These are phyloP conservation scores for Dryadomyces sulphureus DNA, from an alignment of 2,329 filamentous ascomycete species.

Conservation along the genomic window DNA sequence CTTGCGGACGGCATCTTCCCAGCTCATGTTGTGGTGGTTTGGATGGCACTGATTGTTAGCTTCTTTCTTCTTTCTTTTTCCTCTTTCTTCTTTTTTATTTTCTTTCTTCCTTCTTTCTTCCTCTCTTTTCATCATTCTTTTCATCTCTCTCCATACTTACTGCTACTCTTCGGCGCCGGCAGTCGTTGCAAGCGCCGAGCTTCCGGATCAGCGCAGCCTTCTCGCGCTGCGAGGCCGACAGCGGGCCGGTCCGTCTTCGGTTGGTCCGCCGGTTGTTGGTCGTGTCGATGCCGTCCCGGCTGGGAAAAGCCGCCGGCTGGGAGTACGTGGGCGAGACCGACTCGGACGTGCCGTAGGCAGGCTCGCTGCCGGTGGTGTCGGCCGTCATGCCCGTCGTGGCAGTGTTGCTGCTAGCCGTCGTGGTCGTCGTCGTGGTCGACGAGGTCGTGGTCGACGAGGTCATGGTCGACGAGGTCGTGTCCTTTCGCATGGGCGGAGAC, in stretches of 20 bases:
- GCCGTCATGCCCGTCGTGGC: slow-evolving; percentile 15
- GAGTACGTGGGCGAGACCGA: slow-evolving; percentile 29
- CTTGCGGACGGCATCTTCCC: slow-evolving; percentile 42
- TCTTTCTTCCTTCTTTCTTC: too few relatives aligned
- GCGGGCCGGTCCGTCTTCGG: slow-evolving; percentile 42
- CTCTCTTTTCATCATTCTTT: background rate
- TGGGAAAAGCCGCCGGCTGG: slow-evolving; percentile 37
- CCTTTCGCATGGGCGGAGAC: slow-evolving; percentile 25
- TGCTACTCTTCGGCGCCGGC: slow-evolving; percentile 40
- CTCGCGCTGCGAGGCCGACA: slow-evolving; percentile 42
- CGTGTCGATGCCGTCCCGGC: slow-evolving; percentile 39
- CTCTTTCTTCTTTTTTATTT: too few relatives aligned
- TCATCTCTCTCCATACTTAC: slow-evolving; percentile 25
- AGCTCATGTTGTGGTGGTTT: slow-evolving; percentile 44
- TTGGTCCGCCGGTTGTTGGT: slow-evolving; percentile 38
- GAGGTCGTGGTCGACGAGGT: slow-evolving; percentile 37
- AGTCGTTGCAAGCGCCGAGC: slow-evolving; percentile 41
- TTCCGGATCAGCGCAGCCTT: slow-evolving; percentile 45
- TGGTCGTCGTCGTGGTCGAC: slow-evolving; percentile 36
- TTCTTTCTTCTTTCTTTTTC: background rate
- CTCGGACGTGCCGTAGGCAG: slow-evolving; percentile 33
- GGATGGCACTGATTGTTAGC: slow-evolving; percentile 33
- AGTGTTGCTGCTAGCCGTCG: slow-evolving; percentile 28
- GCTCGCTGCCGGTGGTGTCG: slow-evolving; percentile 25
- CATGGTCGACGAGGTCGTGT: slow-evolving; percentile 38